These are phyloP conservation scores for Volvox africanus DNA, from an alignment of 139 green algal genomes.

Conservation along the genomic window DNA sequence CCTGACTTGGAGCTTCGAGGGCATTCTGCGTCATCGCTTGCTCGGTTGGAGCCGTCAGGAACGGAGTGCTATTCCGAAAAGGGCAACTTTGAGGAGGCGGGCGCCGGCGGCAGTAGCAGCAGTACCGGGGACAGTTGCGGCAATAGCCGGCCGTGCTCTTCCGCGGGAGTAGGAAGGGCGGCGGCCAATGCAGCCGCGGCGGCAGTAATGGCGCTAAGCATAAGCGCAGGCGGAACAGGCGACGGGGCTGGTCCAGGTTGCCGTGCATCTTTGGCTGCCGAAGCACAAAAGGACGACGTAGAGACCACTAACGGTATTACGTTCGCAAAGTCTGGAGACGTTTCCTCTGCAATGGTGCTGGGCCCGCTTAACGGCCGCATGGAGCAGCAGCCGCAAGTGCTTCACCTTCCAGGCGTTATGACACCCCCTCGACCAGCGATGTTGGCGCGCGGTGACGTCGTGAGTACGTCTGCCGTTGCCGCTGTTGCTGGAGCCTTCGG, in stretches of 20 bases:
- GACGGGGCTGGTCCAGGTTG: background rate
- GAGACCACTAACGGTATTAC: too few species aligned
- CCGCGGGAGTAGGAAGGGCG: background rate
- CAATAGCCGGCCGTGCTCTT: background rate
- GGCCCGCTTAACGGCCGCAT: too few species aligned
- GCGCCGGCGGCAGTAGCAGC: background rate
- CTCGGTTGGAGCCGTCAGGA: background rate
- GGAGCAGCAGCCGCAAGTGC: too few species aligned
- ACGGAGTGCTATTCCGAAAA: background rate
- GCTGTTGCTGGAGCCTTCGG: background rate
- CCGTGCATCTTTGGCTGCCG: background rate
- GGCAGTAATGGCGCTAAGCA: background rate
- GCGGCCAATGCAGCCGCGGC: background rate
- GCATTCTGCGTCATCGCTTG: slow-evolving; percentile 11
- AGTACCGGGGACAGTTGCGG: background rate
- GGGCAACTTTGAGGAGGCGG: background rate
- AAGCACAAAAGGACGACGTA: background rate
- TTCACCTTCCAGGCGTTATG: too few species aligned
- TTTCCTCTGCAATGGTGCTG: too few species aligned
- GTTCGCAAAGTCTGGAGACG: too few species aligned
- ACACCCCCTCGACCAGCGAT: too few species aligned
- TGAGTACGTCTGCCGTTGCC: background rate
- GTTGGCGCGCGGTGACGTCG: background rate
- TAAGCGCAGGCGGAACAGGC: background rate
- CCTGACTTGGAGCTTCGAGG: slow-evolving; percentile 5